These are phyloP conservation scores for Neurospora sp. DNA, from an alignment of 495 filamentous ascomycete genomes.

Conservation along the genomic window DNA sequence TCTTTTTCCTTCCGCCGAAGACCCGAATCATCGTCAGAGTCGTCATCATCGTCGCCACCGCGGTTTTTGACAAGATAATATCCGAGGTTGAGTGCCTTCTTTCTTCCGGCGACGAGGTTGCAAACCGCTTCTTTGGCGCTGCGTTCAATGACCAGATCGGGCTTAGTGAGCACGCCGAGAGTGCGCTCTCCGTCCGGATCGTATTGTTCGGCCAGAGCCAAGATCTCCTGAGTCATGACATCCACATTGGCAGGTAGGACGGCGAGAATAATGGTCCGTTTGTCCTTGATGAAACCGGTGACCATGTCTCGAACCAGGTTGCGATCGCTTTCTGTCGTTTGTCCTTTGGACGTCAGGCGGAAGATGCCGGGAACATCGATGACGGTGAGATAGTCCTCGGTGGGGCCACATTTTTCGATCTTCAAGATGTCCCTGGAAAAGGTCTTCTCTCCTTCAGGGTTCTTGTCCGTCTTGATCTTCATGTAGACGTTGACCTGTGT, in stretches of 20 bases:
- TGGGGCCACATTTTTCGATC: conserved; percentile 46
- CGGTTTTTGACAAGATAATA: conserved; percentile 49
- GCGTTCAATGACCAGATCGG: conserved; percentile 43
- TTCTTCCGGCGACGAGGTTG: conserved; percentile 37
- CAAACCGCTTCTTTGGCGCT: conserved; percentile 31
- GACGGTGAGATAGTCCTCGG: conserved; percentile 46
- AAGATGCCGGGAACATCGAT: conserved; percentile 60
- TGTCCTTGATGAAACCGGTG: conserved; percentile 32
- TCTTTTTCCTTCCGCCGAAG: not conserved
- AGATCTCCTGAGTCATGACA: conserved; percentile 51
- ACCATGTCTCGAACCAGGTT: conserved; percentile 46
- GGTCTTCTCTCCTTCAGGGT: conserved; percentile 7
- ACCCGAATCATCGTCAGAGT: not conserved
- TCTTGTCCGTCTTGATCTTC: conserved; percentile 20
- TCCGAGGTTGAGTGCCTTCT: conserved; percentile 36
- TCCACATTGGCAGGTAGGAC: conserved; percentile 52
- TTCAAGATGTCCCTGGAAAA: conserved; percentile 46
- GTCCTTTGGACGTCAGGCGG: conserved; percentile 37
- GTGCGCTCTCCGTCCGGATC: conserved; percentile 44
- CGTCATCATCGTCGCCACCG: conserved; percentile 28
- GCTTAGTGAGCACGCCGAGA: conserved; percentile 51
- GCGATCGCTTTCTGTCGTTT: conserved; percentile 39
- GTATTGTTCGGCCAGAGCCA: conserved; percentile 39
- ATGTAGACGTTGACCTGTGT: conserved; percentile 25
- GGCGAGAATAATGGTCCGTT: conserved; percentile 46